Evolutionary conservation across 768 basidiomycete species (phyloP).

Genomic region (Russula lepida): DNA sequence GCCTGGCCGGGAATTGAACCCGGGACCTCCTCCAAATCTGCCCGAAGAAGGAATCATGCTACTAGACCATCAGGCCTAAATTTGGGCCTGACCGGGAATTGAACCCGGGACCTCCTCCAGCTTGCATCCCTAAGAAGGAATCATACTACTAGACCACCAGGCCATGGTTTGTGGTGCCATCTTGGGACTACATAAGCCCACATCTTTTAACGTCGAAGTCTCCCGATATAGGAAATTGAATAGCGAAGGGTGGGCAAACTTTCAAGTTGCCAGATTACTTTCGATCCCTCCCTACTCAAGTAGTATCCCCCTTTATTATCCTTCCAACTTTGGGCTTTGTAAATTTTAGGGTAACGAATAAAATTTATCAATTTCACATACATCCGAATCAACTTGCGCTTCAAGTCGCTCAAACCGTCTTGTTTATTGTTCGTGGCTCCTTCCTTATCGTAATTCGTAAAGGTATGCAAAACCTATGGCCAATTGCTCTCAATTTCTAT

Average conservation of each 20-base stretch:
- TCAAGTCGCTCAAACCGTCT: no score
- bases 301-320: not conserved
- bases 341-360: not conserved
- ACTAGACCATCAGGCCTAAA: constrained; percentile 21
- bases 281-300: not conserved
- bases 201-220: no score
- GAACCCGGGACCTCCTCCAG: constrained; percentile 84
- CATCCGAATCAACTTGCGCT: no score
- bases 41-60: constrained; percentile 21
- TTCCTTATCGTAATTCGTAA: not conserved
- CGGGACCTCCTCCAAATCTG: constrained; percentile 66
- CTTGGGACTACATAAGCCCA: not conserved
- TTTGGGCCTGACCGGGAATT: constrained; percentile 72
- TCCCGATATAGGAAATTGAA: not conserved
- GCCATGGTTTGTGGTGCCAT: not conserved
- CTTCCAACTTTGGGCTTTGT: not conserved
- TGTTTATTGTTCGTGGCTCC: not conserved
- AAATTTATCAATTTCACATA: not conserved
- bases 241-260: not conserved
- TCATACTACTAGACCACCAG: constrained; percentile 22
- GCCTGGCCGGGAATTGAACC: constrained; percentile 84
- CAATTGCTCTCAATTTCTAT: not conserved
- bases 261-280: not conserved
- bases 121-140: constrained; percentile 22
- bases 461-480: not conserved